Percentiles rank a stretch among this genome's conserved stretches.
Evolutionary conservation across 768 basidiomycete genomes (phyloP).

Genomic region (Tricholoma sp.): DNA sequence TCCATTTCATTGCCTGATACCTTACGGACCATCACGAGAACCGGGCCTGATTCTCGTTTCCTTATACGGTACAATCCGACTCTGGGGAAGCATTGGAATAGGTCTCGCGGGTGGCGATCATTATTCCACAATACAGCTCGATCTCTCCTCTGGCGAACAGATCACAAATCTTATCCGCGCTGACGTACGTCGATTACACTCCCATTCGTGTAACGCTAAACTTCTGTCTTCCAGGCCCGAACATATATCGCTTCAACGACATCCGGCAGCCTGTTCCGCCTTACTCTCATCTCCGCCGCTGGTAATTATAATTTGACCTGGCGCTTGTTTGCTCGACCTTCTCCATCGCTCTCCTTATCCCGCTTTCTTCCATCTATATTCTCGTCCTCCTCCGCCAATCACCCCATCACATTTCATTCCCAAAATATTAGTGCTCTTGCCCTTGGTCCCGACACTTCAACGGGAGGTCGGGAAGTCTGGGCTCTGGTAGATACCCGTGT

Average conservation of each 20-base stretch:
- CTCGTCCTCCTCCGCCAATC: constrained; percentile 35
- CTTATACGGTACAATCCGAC: constrained; percentile 63
- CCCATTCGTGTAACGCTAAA: constrained; percentile 1
- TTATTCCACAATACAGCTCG: constrained; percentile 45
- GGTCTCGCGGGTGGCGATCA: constrained; percentile 78
- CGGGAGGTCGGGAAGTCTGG: constrained; percentile 56
- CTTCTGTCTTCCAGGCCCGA: constrained; percentile 40
- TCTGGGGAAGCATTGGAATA: constrained; percentile 86
- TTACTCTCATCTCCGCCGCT: constrained; percentile 59
- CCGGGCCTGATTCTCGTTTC: constrained; percentile 84
- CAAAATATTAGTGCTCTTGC: constrained; percentile 66
- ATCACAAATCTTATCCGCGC: constrained; percentile 64
- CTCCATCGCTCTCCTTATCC: constrained; percentile 38
- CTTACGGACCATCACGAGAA: constrained; percentile 64
- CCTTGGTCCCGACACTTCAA: constrained; percentile 37
- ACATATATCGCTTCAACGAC: constrained; percentile 69
- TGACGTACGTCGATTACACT: constrained; percentile 41
- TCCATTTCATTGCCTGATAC: constrained; percentile 60
- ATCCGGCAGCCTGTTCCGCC: constrained; percentile 57
- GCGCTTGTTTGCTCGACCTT: constrained; percentile 56
- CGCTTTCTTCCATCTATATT: constrained; percentile 39
- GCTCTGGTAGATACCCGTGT: constrained; percentile 60
- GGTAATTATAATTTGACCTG: constrained; percentile 60
- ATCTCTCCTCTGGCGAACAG: constrained; percentile 48
- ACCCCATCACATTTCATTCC: constrained; percentile 34